phyloP scores from a whole-genome alignment of 2,329 filamentous ascomycete species.

The Malbranchea cinnamomea region DNA sequence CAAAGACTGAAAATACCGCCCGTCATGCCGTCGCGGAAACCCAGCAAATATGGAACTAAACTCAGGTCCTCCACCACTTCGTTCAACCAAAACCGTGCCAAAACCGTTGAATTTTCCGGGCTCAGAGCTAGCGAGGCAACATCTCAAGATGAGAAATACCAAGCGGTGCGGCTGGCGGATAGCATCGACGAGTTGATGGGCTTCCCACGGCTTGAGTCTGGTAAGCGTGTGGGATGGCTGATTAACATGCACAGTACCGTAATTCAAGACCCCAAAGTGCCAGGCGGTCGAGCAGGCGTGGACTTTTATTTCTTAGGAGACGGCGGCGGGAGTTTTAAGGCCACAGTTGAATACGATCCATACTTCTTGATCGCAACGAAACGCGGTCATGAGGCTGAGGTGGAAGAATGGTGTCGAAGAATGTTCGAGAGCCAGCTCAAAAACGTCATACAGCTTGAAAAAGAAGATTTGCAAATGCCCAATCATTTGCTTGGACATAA shows the following conservation, averaged over 20 bases:
- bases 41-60: slow-evolving; percentile 52
- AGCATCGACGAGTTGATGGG: slow-evolving; percentile 91
- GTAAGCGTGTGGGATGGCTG: slow-evolving; percentile 79
- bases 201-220: slow-evolving; percentile 81
- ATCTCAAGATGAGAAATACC: slow-evolving; percentile 82
- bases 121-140: slow-evolving; percentile 67
- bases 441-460: slow-evolving; percentile 60
- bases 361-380: slow-evolving; percentile 91
- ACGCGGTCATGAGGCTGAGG: slow-evolving; percentile 75
- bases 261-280: slow-evolving; percentile 67
- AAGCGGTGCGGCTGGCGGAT: slow-evolving; percentile 68
- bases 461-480: slow-evolving; percentile 87
- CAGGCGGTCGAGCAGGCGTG: slow-evolving; percentile 73
- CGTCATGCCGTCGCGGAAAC: slow-evolving; percentile 33
- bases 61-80: slow-evolving; percentile 29
- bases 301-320: slow-evolving; percentile 97
- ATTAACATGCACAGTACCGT: slow-evolving; percentile 87
- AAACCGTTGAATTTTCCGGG: slow-evolving; percentile 66
- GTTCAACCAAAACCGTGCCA: slow-evolving; percentile 41
- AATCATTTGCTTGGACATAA: slow-evolving; percentile 90
- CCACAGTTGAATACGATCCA: slow-evolving; percentile 88
- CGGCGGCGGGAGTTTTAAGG: slow-evolving; percentile 82
- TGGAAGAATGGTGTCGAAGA: slow-evolving; percentile 83
- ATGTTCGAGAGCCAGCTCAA: slow-evolving; percentile 73
- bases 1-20: slow-evolving; percentile 1